Evolutionary conservation across 2,329 filamentous ascomycete species (phyloP).

Genomic region (Xylogone sp.): DNA sequence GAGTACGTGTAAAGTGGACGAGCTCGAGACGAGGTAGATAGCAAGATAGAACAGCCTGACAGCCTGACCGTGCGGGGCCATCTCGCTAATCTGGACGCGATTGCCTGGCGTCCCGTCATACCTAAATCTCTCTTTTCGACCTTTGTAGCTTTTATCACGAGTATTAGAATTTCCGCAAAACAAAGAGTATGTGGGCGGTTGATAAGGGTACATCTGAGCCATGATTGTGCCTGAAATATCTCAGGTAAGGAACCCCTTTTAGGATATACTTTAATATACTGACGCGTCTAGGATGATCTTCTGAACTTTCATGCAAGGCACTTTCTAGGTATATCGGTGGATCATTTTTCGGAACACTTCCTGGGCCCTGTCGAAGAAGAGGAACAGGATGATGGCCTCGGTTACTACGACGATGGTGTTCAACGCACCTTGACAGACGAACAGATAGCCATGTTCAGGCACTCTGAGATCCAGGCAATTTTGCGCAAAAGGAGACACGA

Average conservation of each 20-base stretch:
- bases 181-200: background rate
- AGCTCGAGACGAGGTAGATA: too few relatives aligned
- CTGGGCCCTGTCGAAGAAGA: conserved; percentile 40
- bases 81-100: too few relatives aligned
- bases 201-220: background rate
- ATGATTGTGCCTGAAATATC: conserved; percentile 33
- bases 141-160: background rate
- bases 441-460: conserved; percentile 85
- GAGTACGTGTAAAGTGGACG: too few relatives aligned
- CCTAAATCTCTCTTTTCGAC: background rate
- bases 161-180: background rate
- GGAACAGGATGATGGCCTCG: conserved; percentile 60
- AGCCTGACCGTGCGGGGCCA: too few relatives aligned
- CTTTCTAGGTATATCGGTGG: conserved; percentile 27
- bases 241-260: conserved; percentile 26
- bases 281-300: conserved; percentile 20
- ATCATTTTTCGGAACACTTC: conserved; percentile 53
- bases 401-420: conserved; percentile 81
- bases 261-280: conserved; percentile 3
- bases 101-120: background rate
- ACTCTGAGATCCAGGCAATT: conserved; percentile 77
- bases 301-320: conserved; percentile 22
- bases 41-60: too few relatives aligned
- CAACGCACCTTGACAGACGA: conserved; percentile 89
- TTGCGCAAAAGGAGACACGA: conserved; percentile 45